Conservation (phyloP, 2,329 filamentous ascomycete genomes). For the Fonsecaea multimorphosa region DNA sequence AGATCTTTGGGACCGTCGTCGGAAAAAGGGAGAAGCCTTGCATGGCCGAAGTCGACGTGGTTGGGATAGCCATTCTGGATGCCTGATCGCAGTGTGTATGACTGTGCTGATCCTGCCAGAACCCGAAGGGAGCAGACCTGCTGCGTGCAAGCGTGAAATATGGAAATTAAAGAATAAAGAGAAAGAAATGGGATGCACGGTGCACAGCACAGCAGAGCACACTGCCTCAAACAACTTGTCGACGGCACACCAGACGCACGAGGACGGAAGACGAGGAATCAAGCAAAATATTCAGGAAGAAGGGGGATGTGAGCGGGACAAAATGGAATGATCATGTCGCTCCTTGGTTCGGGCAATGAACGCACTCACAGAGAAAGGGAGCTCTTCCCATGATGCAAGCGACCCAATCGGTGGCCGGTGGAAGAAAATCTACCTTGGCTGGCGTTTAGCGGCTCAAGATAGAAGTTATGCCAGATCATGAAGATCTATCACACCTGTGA, state of each 20-base stretch:
- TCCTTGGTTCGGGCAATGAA: constrained; percentile 2
- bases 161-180: constrained; percentile 20
- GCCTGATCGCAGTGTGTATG: constrained; percentile 17
- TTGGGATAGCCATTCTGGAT: constrained; percentile 28
- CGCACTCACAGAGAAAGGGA: constrained; percentile 7
- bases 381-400: constrained; percentile 14
- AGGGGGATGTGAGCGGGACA: constrained; percentile 15
- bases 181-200: constrained; percentile 11
- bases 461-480: constrained; percentile 30
- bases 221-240: constrained; percentile 26
- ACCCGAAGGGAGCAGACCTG: constrained; percentile 28
- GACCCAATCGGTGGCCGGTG: constrained; percentile 21
- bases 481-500: constrained; percentile 36
- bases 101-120: constrained; percentile 12
- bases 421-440: constrained; percentile 27
- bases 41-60: constrained; percentile 6
- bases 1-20: constrained; percentile 35
- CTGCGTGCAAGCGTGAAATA: constrained; percentile 18
- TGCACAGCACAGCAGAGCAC: constrained; percentile 12
- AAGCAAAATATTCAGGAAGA: constrained; percentile 18
- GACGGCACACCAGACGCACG: constrained; percentile 24
- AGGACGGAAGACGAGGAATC: constrained; percentile 24
- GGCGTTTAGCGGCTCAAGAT: constrained; percentile 36
- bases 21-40: constrained; percentile 38
- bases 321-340: neutral